Evolutionary conservation across 768 basidiomycete species (phyloP), one percentile per base, ranked within the genome.

Genomic region (Kwoniella newhampshirensis): DNA sequence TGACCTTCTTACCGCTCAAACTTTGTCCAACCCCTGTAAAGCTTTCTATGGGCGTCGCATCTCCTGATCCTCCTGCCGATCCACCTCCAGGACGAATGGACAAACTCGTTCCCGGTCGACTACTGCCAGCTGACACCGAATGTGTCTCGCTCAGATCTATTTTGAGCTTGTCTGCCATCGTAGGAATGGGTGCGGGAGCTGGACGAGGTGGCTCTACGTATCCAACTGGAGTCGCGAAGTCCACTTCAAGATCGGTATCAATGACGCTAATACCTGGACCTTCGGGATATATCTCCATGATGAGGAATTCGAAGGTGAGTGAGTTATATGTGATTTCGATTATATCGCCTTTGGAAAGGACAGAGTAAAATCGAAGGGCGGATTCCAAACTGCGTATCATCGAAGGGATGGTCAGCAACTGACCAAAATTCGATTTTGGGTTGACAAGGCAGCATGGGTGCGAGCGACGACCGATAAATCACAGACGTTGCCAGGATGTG

Each of bases 271-370:
- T 97, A 7, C 92, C 94, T 55, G 84, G 84, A 18, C 87, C 89
- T 7, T 87, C 88, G 1, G 92, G 91, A 42, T 81, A 82, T 15
- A 69, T 73, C 77, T 98, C 94, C 91, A 98, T 96, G 35, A 99
- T 86, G 40, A 97, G 84, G 43, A 99, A 82, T 48, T 92, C 90
- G 74, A 99, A 98, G 20, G 91, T 83, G 68, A 99, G 91, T 0
- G 86, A 86, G 75, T 98, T 98, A 78, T 99, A 97, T n/a, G 81
- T 85, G 70, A 99, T 94, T 78, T 98, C 96, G 73, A 99, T 90
- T 60, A 96, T 94, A 72, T 99, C 96, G 41, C 92, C 92, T 68
- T 92, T 89, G 0, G 93, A 91, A 23, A 99, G 81, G 17, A 85
- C 84, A 26, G 91, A 85, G 77, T 93, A 99, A 75, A 94, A 91